Evolutionary conservation across 2,329 filamentous ascomycete species (phyloP).

Genomic region (Sporothrix inflata): DNA sequence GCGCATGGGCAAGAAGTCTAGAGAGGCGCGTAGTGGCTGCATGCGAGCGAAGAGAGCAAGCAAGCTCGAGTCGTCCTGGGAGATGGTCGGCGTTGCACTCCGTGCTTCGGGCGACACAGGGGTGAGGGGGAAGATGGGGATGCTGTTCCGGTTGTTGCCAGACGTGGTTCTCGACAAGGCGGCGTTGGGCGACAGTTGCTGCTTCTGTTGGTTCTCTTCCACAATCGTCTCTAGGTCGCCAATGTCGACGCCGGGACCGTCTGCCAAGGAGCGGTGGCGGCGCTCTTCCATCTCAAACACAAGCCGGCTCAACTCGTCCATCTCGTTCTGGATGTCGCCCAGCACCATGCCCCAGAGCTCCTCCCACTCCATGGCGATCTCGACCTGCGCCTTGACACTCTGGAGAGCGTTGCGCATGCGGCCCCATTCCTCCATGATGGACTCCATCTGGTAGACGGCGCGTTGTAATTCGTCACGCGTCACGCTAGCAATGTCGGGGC

Average conservation of each 20-base stretch:
- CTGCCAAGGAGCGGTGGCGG: constrained; percentile 75
- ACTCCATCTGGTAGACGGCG: constrained; percentile 87
- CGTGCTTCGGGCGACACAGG: constrained; percentile 58
- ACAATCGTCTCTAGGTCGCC: constrained; percentile 91
- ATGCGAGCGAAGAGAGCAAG: constrained; percentile 91
- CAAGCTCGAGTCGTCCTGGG: constrained; percentile 83
- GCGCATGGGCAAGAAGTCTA: constrained; percentile 96
- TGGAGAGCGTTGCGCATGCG: constrained; percentile 78
- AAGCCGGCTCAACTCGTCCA: constrained; percentile 61
- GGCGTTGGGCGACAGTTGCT: not conserved
- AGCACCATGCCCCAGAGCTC: constrained; percentile 93
- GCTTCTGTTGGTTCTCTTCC: constrained; percentile 66
- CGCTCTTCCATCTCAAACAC: constrained; percentile 99
- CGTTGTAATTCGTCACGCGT: constrained; percentile 70
- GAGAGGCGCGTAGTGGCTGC: constrained; percentile 87
- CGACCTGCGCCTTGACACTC: constrained; percentile 84
- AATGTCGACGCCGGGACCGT: constrained; percentile 69
- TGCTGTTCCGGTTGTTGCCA: constrained; percentile 68
- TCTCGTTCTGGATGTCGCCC: constrained; percentile 88
- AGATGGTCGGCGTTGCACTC: constrained; percentile 52
- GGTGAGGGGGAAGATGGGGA: constrained; percentile 65
- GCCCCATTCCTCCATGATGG: constrained; percentile 81
- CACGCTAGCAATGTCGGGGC: constrained; percentile 74
- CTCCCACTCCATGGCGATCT: constrained; percentile 98
- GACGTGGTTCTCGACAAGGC: constrained; percentile 50